These are phyloP conservation scores for Cordyceps fumosorosea DNA, from an alignment of 2,329 filamentous ascomycete genomes.

Conservation along the genomic window DNA sequence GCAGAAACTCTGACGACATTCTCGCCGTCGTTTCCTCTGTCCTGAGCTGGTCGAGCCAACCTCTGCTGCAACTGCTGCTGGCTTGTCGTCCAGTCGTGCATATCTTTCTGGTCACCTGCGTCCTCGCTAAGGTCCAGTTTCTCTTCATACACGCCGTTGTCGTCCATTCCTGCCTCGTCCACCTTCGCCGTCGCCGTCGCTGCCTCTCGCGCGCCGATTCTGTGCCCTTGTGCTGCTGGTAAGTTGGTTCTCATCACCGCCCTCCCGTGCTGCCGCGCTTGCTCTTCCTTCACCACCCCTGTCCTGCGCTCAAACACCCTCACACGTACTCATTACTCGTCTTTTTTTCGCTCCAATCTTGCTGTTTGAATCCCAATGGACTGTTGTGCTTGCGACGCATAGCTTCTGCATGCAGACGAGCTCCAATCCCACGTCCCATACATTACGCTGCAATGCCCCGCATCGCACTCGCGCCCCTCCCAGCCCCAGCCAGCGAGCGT, in stretches of 20 bases:
- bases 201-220: background rate
- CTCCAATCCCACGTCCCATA: constrained; percentile 9
- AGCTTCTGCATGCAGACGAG: constrained; percentile 10
- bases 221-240: constrained; percentile 7
- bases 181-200: background rate
- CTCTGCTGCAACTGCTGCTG: background rate
- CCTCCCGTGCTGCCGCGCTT: background rate
- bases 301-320: background rate
- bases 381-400: background rate
- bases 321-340: background rate
- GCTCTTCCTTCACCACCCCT: background rate
- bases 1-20: constrained; percentile 6
- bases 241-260: constrained; percentile 10
- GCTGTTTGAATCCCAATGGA: constrained; percentile 3
- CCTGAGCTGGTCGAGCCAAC: background rate
- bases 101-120: background rate
- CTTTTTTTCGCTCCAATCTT: background rate
- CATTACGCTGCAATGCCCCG: constrained; percentile 12
- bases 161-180: background rate
- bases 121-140: background rate
- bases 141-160: background rate
- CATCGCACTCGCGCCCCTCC: constrained; percentile 13
- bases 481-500: constrained; percentile 9
- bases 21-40: background rate
- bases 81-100: background rate